Conservation (phyloP, 2,329 filamentous ascomycete species). For the Purpureocillium lavendulum region DNA sequence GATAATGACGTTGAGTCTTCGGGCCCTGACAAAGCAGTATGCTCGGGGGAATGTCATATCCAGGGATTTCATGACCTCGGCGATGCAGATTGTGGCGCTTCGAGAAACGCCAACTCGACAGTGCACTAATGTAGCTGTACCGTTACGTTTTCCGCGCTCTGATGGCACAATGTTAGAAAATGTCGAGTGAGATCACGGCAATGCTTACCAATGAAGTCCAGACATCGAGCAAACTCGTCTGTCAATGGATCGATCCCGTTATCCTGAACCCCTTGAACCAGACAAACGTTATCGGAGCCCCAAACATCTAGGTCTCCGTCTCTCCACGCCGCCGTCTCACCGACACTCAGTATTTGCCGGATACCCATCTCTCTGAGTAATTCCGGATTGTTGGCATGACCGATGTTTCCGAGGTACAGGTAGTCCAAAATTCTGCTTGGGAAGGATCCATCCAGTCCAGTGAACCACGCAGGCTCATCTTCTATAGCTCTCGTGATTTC, state of each 20-base stretch:
- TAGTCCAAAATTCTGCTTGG: slow-evolving; percentile 85
- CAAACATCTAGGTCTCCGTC: slow-evolving; percentile 62
- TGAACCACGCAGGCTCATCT: slow-evolving; percentile 70
- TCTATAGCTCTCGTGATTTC: slow-evolving; percentile 45
- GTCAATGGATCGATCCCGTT: slow-evolving; percentile 93
- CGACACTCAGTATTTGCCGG: slow-evolving; percentile 80
- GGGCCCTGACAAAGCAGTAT: slow-evolving; percentile 91
- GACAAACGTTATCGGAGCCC: slow-evolving; percentile 70
- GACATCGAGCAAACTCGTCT: slow-evolving; percentile 73
- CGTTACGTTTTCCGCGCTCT: slow-evolving; percentile 72
- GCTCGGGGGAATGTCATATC: slow-evolving; percentile 80
- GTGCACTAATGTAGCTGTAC: slow-evolving; percentile 84
- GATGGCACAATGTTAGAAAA: slow-evolving; percentile 6
- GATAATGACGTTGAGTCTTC: slow-evolving; percentile 93
- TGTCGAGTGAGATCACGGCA: neutral
- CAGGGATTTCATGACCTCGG: slow-evolving; percentile 87
- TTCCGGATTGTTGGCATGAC: slow-evolving; percentile 88
- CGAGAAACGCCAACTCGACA: slow-evolving; percentile 93
- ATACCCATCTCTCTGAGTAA: slow-evolving; percentile 76
- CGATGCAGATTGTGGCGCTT: slow-evolving; percentile 95
- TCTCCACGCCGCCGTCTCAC: slow-evolving; percentile 78
- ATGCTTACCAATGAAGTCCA: slow-evolving; percentile 77
- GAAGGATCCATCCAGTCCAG: slow-evolving; percentile 78
- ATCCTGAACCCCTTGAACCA: slow-evolving; percentile 82
- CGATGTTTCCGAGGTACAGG: slow-evolving; percentile 91